Evolutionary conservation across 176 grass and related monocot species (phyloP).

Genomic region (Aegilops umbellulata): DNA sequence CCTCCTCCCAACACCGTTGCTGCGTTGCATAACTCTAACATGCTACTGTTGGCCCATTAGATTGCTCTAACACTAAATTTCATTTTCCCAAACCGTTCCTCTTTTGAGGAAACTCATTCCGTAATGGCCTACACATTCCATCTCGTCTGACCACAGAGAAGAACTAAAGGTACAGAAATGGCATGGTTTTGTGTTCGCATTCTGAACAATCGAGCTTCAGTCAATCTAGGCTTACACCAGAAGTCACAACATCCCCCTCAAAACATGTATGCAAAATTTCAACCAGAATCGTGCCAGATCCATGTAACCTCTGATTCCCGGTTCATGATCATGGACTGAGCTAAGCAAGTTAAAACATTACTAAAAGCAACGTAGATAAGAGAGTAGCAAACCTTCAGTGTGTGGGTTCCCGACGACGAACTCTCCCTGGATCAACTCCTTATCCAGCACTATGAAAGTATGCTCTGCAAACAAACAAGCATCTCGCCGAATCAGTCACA

Average conservation of each 20-base stretch:
- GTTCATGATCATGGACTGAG: neutral
- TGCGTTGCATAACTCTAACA: neutral
- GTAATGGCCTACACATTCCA: neutral
- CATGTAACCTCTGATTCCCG: neutral
- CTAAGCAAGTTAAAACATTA: neutral
- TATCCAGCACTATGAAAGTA: conserved; percentile 79
- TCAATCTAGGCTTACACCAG: neutral
- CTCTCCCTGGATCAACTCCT: conserved; percentile 55
- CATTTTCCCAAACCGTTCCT: neutral
- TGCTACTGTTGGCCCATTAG: neutral
- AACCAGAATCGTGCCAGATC: neutral
- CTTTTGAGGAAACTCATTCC: neutral
- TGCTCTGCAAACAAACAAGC: conserved; percentile 45
- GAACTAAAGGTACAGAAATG: neutral
- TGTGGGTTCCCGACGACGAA: conserved; percentile 54
- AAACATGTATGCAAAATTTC: neutral
- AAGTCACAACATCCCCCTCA: neutral
- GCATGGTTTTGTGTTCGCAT: neutral
- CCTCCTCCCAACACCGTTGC: neutral
- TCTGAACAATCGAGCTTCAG: neutral
- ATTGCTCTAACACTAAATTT: neutral
- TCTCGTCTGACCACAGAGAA: neutral
- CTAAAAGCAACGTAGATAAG: neutral
- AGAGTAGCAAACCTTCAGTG: conserved; percentile 57
- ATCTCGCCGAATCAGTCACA: conserved; percentile 16